These are phyloP conservation scores for Starmera caribaea DNA, from an alignment of 805 yeast genomes.

Conservation along the genomic window DNA sequence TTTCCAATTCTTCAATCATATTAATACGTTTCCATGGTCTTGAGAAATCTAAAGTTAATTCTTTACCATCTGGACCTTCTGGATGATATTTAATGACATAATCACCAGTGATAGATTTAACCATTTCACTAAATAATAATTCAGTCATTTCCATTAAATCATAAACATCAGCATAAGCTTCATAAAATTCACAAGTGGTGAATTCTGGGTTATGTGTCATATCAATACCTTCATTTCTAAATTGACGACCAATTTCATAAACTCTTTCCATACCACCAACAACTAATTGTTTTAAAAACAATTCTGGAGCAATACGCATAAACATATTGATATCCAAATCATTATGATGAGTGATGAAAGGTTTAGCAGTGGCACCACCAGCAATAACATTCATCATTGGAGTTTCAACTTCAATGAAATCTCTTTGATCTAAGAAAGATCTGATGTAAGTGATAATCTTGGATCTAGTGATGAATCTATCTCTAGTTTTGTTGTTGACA, in stretches of 20 bases:
- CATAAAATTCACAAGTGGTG: constrained; percentile 97
- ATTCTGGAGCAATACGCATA: constrained; percentile 98
- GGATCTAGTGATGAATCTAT: constrained; percentile 80
- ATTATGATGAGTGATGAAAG: constrained; percentile 93
- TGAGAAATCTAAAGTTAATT: constrained; percentile 70
- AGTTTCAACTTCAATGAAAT: constrained; percentile 92
- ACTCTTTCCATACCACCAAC: constrained; percentile 98
- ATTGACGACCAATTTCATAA: constrained; percentile 97
- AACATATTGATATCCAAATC: constrained; percentile 93
- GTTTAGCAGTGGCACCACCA: constrained; percentile 99
- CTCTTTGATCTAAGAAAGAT: constrained; percentile 74
- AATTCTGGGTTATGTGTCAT: constrained; percentile 99
- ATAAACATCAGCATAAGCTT: constrained; percentile 95
- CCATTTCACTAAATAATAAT: constrained; percentile 91
- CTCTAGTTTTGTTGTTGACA: constrained; percentile 82
- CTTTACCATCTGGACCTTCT: constrained; percentile 82
- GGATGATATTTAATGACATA: constrained; percentile 87
- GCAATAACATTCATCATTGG: constrained; percentile 99
- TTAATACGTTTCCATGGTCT: constrained; percentile 99
- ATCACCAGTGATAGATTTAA: constrained; percentile 85
- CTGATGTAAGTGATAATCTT: constrained; percentile 86
- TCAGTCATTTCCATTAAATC: constrained; percentile 93
- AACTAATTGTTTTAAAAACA: constrained; percentile 90
- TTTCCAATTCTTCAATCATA: constrained; percentile 95
- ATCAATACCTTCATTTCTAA: constrained; percentile 98